Evolutionary conservation across 306 rosid genomes (phyloP), one percentile per base, ranked within the genome.

Genomic region (Pyrus bretschneideri): DNA sequence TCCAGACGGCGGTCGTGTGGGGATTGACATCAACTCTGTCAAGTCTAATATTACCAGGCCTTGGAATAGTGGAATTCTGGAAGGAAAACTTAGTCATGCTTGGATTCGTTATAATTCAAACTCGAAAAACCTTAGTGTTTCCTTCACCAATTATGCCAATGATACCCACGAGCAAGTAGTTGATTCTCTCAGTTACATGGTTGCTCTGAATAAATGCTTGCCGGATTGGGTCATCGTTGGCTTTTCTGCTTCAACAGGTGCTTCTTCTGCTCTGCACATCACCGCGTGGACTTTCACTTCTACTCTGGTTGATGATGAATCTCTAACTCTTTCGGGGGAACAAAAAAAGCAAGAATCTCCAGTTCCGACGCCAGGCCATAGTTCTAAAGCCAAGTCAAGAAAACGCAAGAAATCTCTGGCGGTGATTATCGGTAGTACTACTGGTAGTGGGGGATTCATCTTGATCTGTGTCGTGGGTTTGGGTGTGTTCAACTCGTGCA

Each of bases 61-160:
- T 27, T 78, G 87, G 85, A 10, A 19, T 46, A 75, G 79, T 59
- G 60, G 54, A 40, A 74, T 70, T 66, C 31, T 4, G 65, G 18
- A 67, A 2, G 82, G 76, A 18, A 52, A 33, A 46, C 30, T 2
- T 54, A 79, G 80, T 64, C 33, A 74, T 9, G 82, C 70, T 72
- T 40, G 19, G 76, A 74, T 80, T 25, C 71, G 4, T 42, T 86
- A 83, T 29, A 60, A 74, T 54, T 76, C 85, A 4, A 76, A 17
- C 45, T 69, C 80, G 11, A 8, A 25, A 1, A 46, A 4, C 3
- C 19, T 4, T 46, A 4, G 2, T 46, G 17, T 46, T 46, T 5
- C 54, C 19, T 46, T 85, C 68, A 82, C 76, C 9, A 75, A 25
- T 25, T 65, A n/a, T 18, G 27, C 0, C 3, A 72, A 74, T 21